Conservation (phyloP, 441 rosid species). For the Erysimum cheiri region DNA sequence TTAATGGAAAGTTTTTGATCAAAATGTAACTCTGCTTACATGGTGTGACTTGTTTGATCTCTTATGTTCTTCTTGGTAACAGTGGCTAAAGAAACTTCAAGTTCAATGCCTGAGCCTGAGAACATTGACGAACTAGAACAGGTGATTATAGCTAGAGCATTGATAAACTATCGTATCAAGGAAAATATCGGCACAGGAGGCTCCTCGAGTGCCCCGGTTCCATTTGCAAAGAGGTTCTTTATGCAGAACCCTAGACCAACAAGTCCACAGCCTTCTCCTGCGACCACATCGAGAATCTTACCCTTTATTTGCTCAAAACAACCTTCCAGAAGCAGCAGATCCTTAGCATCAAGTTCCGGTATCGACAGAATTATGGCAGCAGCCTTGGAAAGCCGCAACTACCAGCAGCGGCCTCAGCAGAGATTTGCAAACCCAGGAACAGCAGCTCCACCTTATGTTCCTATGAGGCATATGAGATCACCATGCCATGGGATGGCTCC, state of each 20-base stretch:
- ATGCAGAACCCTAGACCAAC: conserved; percentile 76
- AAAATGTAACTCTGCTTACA: neutral
- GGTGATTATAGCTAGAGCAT: conserved; percentile 82
- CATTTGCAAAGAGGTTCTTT: conserved; percentile 70
- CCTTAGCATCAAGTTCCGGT: conserved; percentile 37
- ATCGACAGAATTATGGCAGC: conserved; percentile 37
- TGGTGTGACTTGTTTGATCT: conserved; percentile 24
- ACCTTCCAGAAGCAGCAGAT: conserved; percentile 63
- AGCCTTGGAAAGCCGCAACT: conserved; percentile 53
- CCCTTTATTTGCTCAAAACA: conserved; percentile 80
- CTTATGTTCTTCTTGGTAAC: conserved; percentile 39
- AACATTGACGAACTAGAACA: conserved; percentile 91
- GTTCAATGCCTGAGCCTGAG: conserved; percentile 75
- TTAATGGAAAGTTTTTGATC: neutral
- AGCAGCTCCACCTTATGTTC: conserved; percentile 67
- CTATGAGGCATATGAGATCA: conserved; percentile 66
- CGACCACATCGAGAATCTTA: conserved; percentile 82
- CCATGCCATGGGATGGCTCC: conserved; percentile 81
- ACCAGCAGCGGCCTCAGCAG: conserved; percentile 53
- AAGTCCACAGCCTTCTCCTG: conserved; percentile 77
- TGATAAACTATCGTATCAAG: conserved; percentile 71
- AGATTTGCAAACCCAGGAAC: conserved; percentile 82
- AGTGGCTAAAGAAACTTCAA: conserved; percentile 97
- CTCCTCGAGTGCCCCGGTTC: conserved; percentile 61
- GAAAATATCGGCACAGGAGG: conserved; percentile 72